These are phyloP conservation scores for Spizellomyces sp. DNA, from an alignment of 192 early-diverging fungal genomes.

Conservation along the genomic window DNA sequence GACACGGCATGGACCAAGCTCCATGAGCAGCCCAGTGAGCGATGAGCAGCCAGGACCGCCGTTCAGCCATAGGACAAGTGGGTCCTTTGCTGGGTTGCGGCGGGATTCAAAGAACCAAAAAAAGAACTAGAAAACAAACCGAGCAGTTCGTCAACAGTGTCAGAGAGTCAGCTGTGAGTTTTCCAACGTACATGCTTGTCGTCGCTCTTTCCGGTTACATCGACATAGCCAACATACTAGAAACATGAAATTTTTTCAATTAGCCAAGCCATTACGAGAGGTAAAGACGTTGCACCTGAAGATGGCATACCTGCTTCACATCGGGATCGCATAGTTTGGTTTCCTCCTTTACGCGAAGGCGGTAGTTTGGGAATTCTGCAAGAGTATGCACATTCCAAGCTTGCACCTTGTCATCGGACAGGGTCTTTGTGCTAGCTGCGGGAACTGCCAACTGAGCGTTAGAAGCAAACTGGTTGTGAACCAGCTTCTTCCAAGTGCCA, in stretches of 20 bases:
- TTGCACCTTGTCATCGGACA: slow-evolving; percentile 14
- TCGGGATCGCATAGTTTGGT: slow-evolving; percentile 76
- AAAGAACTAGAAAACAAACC: slow-evolving; percentile 68
- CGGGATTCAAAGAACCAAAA: slow-evolving; percentile 98
- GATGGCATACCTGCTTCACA: slow-evolving; percentile 73
- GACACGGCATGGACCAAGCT: slow-evolving; percentile 86
- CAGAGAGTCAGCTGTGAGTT: neutral
- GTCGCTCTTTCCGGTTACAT: slow-evolving; percentile 44
- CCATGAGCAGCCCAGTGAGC: slow-evolving; percentile 73
- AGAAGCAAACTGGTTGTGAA: slow-evolving; percentile 18
- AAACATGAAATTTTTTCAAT: neutral
- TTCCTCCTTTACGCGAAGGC: slow-evolving; percentile 43
- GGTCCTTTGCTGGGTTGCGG: slow-evolving; percentile 70
- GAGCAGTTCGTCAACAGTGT: too few species aligned
- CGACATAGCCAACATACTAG: slow-evolving; percentile 53
- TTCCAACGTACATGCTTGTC: slow-evolving; percentile 31
- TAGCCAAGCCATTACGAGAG: slow-evolving; percentile 10
- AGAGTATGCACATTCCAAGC: slow-evolving; percentile 38
- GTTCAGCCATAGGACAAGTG: slow-evolving; percentile 77
- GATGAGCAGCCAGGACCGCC: slow-evolving; percentile 79
- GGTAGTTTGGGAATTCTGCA: slow-evolving; percentile 36
- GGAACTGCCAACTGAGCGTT: neutral
- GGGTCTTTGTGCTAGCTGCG: neutral
- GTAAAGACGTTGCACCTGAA: neutral
- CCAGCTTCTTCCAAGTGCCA: slow-evolving; percentile 19